Percentiles rank a stretch among this genome's conserved stretches.
phyloP scores from a whole-genome alignment of 1,139 yeast genomes.

The Keqinozyma sinolaborantium region DNA sequence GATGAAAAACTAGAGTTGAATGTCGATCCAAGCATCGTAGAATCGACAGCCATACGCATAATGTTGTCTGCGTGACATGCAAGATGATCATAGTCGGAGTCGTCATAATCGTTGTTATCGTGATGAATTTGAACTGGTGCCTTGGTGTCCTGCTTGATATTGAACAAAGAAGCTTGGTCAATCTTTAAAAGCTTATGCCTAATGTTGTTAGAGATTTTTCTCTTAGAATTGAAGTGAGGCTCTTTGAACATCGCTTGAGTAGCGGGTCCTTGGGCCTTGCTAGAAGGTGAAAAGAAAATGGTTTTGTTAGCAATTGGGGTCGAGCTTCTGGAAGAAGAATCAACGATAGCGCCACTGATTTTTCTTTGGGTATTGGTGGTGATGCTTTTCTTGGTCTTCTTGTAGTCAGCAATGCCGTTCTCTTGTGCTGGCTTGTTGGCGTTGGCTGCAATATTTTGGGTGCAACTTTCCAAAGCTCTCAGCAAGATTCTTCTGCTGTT shows the following conservation, averaged over 20 bases:
- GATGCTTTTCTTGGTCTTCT: slow-evolving; percentile 7
- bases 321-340: slow-evolving; percentile 16
- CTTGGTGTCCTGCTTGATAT: slow-evolving; percentile 3
- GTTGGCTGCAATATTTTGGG: too few species aligned
- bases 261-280: slow-evolving; percentile 17
- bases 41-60: slow-evolving; percentile 47
- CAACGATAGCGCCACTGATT: slow-evolving; percentile 6
- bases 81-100: slow-evolving; percentile 34
- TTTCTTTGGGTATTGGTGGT: slow-evolving; percentile 6
- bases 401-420: slow-evolving; percentile 5
- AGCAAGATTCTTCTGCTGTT: slow-evolving; percentile 14
- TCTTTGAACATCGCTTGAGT: slow-evolving; percentile 24
- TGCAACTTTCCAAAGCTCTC: neutral
- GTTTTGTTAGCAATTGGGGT: slow-evolving; percentile 32
- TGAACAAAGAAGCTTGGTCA: slow-evolving; percentile 17
- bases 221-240: slow-evolving; percentile 6
- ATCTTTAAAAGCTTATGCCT: slow-evolving; percentile 14
- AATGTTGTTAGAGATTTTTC: slow-evolving; percentile 11
- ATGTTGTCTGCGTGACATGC: slow-evolving; percentile 50
- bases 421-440: too few species aligned
- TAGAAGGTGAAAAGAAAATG: slow-evolving; percentile 29
- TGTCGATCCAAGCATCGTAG: slow-evolving; percentile 44
- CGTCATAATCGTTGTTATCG: slow-evolving; percentile 14
- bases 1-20: slow-evolving; percentile 26
- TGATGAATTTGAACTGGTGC: slow-evolving; percentile 6